Base-by-base conservation (phyloP, 306 rosid genomes). In the Medicago arabica region DNA sequence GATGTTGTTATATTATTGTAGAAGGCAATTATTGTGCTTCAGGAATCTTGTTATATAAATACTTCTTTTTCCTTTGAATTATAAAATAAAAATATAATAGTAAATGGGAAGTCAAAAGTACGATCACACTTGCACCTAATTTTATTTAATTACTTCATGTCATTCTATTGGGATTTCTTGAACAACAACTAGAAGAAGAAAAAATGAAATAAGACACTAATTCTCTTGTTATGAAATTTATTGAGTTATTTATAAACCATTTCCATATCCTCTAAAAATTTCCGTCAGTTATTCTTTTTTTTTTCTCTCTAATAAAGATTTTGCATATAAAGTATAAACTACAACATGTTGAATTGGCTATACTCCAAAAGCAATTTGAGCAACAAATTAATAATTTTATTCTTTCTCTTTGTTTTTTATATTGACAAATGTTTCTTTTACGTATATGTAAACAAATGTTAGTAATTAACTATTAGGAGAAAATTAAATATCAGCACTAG, bases 311-410 rank as follows among this genome's bases (percentile, higher is more conserved):
- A 44, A 44, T 44, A n/a, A 11, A 11, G 10, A 43, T 43, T 44
- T 44, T 44, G n/a, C 50, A 44, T 44, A 11, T 44, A 44, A 13
- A 9, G 12, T 44, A 11, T 44, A 44, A 13, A 9, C 50, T 1
- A 11, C 50, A 3, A 51, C 21, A n/a, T 16, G 1, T 51, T 6
- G 19, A 50, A 50, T 18, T 54, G 43, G 67, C 68, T 55, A 43
- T 17, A 51, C 61, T 62, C 53, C 62, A 25, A 18, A 17, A 19
- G 14, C 18, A 71, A 4, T 71, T 34, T 64, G 67, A 76, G 58
- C 70, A 66, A 64, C 57, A 23, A 40, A 44, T 44, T 44, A 58
- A 46, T 31, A 25, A 43, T 2, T 14, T 23, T 28, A 6, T 9
- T 11, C 19, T 7, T 51, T 19, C 17, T 57, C 18, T 44, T 68